These are phyloP conservation scores for Tylopilus intermedius DNA, from an alignment of 768 basidiomycete species.

Conservation along the genomic window DNA sequence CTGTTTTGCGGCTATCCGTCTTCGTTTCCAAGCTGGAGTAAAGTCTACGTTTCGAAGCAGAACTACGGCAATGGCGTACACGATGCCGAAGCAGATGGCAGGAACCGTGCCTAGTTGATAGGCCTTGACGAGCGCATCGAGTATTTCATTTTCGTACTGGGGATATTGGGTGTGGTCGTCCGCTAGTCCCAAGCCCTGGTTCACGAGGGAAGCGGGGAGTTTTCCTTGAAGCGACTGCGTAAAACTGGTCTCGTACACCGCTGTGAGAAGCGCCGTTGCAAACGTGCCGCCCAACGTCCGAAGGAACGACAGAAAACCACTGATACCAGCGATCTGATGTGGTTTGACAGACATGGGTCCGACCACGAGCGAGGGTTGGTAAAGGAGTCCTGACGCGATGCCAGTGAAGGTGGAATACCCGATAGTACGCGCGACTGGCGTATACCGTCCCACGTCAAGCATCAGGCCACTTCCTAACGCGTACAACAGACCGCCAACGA, in stretches of 20 bases:
- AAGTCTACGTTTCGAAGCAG: conserved; percentile 32
- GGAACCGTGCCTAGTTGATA: conserved; percentile 33
- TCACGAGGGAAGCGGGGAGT: conserved; percentile 26
- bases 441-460: conserved; percentile 29
- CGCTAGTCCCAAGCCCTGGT: conserved; percentile 30
- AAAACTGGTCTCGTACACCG: conserved; percentile 30
- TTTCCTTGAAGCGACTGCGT: conserved; percentile 26
- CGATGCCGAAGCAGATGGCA: conserved; percentile 30
- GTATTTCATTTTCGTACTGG: conserved; percentile 31
- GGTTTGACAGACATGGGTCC: conserved; percentile 34
- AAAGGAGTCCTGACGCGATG: conserved; percentile 30
- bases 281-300: conserved; percentile 33
- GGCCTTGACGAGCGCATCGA: conserved; percentile 30
- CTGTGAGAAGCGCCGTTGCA: conserved; percentile 34
- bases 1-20: conserved; percentile 24
- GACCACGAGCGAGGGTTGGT: conserved; percentile 33
- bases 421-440: conserved; percentile 25
- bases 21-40: conserved; percentile 30
- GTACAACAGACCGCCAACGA: conserved; percentile 29
- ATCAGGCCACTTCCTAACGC: conserved; percentile 32
- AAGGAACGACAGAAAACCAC: conserved; percentile 34
- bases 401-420: conserved; percentile 32
- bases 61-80: conserved; percentile 29
- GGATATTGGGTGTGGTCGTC: conserved; percentile 29
- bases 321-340: conserved; percentile 32